A percentile compares a stretch with the other conserved stretches of the same genome.
phyloP scores from a whole-genome alignment of 179 eudicot genomes.

The Spergularia azorica region DNA sequence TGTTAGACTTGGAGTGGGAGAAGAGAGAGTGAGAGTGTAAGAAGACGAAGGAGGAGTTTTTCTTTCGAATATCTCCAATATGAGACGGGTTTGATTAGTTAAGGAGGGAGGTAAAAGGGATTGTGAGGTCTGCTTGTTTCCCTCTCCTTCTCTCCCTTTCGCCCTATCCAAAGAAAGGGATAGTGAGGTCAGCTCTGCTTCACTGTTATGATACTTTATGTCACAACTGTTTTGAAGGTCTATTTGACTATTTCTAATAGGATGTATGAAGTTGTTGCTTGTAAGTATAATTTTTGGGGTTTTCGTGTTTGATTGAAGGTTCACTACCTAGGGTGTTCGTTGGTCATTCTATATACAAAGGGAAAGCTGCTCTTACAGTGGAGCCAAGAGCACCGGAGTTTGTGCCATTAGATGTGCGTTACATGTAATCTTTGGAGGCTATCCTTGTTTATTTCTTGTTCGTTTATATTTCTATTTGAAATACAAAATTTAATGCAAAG shows the following conservation, averaged over 20 bases:
- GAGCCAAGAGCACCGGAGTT: slow-evolving; percentile 85
- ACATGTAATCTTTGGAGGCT: neutral
- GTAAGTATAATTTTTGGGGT: neutral
- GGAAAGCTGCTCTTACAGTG: slow-evolving; percentile 88
- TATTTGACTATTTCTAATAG: neutral
- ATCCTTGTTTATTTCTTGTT: slow-evolving; percentile 1
- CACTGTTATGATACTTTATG: slow-evolving; percentile 2
- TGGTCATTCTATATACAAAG: slow-evolving; percentile 86
- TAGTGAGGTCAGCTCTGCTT: neutral
- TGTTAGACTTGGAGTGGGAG: no score
- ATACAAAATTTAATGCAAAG: slow-evolving; percentile 1
- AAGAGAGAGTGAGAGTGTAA: no score
- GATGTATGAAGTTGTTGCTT: neutral
- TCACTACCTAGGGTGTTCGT: slow-evolving; percentile 62
- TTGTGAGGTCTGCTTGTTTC: neutral
- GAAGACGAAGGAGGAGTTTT: no score
- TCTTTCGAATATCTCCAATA: no score
- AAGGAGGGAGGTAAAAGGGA: neutral
- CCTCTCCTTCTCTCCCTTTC: neutral
- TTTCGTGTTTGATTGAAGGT: slow-evolving; percentile 36
- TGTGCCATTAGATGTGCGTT: slow-evolving; percentile 69
- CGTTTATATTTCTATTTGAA: neutral
- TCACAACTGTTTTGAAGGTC: neutral
- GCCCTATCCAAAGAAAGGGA: no score
- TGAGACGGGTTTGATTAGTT: no score